These are phyloP conservation scores for Penicillium psychrosexuale DNA, from an alignment of 2,329 filamentous ascomycete genomes.

Conservation along the genomic window DNA sequence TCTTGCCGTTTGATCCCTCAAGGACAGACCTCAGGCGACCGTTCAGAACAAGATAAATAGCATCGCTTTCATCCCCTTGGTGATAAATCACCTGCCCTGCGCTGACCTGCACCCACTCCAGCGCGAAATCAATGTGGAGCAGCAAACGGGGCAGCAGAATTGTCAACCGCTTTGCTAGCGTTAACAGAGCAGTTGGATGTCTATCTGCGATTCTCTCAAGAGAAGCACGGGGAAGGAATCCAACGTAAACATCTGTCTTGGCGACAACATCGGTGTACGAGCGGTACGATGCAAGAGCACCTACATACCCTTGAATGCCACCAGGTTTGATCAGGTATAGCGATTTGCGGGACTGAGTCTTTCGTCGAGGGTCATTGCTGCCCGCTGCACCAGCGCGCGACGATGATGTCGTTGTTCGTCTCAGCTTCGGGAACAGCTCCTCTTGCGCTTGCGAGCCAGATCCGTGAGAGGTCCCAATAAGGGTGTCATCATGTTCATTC, in stretches of 20 bases:
- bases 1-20: slow-evolving; percentile 74
- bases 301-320: slow-evolving; percentile 88
- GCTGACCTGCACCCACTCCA: slow-evolving; percentile 97
- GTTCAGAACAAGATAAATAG: slow-evolving; percentile 96
- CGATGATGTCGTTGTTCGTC: slow-evolving; percentile 43
- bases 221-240: slow-evolving; percentile 80
- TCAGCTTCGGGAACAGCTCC: slow-evolving; percentile 46
- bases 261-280: slow-evolving; percentile 96
- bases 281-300: slow-evolving; percentile 88
- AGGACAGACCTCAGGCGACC: slow-evolving; percentile 82
- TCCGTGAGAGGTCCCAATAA: slow-evolving; percentile 36
- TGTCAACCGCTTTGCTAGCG: slow-evolving; percentile 92
- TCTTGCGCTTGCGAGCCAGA: slow-evolving; percentile 28
- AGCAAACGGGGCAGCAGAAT: slow-evolving; percentile 84
- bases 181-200: slow-evolving; percentile 87
- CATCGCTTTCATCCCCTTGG: slow-evolving; percentile 91
- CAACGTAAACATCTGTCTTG: slow-evolving; percentile 97
- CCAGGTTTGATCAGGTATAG: slow-evolving; percentile 92
- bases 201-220: slow-evolving; percentile 89
- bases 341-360: slow-evolving; percentile 59
- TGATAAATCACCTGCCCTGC: slow-evolving; percentile 94
- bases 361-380: slow-evolving; percentile 34
- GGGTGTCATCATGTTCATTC: slow-evolving; percentile 55
- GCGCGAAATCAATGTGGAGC: slow-evolving; percentile 93
- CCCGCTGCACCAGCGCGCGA: slow-evolving; percentile 35